Percentiles rank a stretch among this genome's conserved stretches.
Evolutionary conservation across 768 basidiomycete species (phyloP).

Genomic region (Mrakia hoshinonis): DNA sequence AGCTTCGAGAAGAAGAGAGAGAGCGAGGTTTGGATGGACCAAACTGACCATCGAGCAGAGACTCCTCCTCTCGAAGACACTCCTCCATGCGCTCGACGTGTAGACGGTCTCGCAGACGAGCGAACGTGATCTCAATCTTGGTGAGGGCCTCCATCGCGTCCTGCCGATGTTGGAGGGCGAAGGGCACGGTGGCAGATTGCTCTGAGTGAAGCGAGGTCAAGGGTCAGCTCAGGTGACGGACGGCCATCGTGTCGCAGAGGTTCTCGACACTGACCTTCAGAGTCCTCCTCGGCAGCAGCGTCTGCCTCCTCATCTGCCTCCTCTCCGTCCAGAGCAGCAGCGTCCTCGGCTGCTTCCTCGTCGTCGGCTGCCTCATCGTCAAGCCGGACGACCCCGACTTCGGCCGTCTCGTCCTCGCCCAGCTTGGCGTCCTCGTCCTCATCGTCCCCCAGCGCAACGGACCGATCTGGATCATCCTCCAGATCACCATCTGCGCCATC

Average conservation of each 20-base stretch:
- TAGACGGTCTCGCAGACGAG: slow-evolving; percentile 69
- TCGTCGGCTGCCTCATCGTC: not conserved
- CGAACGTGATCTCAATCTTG: slow-evolving; percentile 86
- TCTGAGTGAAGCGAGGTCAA: slow-evolving; percentile 50
- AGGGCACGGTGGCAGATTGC: slow-evolving; percentile 44
- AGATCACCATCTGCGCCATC: not conserved
- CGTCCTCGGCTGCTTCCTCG: slow-evolving; percentile 26
- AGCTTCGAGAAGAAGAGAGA: not conserved
- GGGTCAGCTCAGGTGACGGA: not conserved
- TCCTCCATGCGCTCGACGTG: slow-evolving; percentile 93
- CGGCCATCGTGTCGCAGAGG: not conserved
- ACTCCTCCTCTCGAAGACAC: slow-evolving; percentile 74
- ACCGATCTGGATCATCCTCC: slow-evolving; percentile 23
- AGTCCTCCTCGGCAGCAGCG: not conserved
- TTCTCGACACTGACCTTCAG: slow-evolving; percentile 6
- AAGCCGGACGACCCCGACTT: slow-evolving; percentile 17
- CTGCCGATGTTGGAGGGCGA: slow-evolving; percentile 34
- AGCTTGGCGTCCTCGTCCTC: not conserved
- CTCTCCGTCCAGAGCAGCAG: slow-evolving; percentile 15
- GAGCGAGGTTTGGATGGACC: not conserved
- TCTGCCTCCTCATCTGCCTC: not conserved
- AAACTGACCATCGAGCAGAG: slow-evolving; percentile 63
- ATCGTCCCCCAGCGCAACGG: slow-evolving; percentile 13
- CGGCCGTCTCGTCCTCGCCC: slow-evolving; percentile 14
- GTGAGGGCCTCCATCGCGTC: slow-evolving; percentile 84